phyloP scores from a whole-genome alignment of 208 protist species.

The Zelonia costaricensis region DNA sequence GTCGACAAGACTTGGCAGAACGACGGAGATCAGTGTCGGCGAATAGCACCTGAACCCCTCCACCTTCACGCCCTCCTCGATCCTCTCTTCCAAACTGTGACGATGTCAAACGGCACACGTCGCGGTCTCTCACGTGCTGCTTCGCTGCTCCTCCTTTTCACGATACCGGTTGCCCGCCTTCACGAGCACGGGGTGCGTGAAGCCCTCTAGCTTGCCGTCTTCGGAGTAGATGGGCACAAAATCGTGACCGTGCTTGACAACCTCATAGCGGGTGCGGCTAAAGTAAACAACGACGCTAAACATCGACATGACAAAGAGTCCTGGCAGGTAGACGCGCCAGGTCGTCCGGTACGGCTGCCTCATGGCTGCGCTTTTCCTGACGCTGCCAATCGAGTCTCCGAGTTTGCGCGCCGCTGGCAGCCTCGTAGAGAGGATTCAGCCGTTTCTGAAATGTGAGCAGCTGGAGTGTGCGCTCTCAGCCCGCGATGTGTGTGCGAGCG shows the following conservation, averaged over 20 bases:
- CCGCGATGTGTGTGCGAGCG: no score
- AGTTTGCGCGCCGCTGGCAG: no score
- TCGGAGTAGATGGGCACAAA: conserved; percentile 89
- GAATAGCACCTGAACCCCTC: no score
- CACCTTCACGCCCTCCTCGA: no score
- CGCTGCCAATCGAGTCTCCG: background rate
- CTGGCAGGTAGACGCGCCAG: conserved; percentile 83
- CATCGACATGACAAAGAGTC: conserved; percentile 67
- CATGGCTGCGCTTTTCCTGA: conserved; percentile 33
- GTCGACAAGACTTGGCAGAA: no score
- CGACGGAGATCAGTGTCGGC: no score
- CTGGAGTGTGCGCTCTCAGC: no score
- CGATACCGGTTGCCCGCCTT: conserved; percentile 76
- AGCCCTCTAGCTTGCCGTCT: conserved; percentile 85
- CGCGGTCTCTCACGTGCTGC: conserved; percentile 3
- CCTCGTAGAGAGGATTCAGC: no score
- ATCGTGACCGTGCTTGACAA: conserved; percentile 84
- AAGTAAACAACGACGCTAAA: conserved; percentile 74
- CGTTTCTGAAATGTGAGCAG: no score
- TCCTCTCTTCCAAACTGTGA: no score
- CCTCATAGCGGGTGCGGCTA: conserved; percentile 46
- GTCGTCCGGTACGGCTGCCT: conserved; percentile 74
- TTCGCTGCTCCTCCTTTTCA: conserved; percentile 46
- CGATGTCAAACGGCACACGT: background rate
- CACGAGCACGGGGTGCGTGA: conserved; percentile 86